Conservation (phyloP, 192 early-diverging fungal species). For the Pecoramyces ruminantium region DNA sequence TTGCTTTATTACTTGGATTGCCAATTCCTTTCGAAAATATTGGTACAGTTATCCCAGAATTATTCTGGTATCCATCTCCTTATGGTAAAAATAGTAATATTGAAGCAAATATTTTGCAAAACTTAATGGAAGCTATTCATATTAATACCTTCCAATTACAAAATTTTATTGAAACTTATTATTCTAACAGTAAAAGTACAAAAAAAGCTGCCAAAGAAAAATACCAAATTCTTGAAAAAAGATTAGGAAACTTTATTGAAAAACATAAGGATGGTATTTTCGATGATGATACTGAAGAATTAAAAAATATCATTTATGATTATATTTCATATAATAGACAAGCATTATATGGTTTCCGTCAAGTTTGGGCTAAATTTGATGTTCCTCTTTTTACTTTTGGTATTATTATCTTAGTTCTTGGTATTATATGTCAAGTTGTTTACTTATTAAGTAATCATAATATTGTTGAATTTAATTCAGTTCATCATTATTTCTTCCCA, state of each 20-base stretch:
- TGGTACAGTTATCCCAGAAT: slow-evolving; percentile 72
- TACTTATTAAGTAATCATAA: not conserved
- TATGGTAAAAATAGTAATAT: not conserved
- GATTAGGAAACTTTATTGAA: not conserved
- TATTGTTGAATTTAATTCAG: not conserved
- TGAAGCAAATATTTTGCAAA: not conserved
- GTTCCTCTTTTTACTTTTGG: not conserved
- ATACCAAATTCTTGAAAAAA: not conserved
- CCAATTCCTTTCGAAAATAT: slow-evolving; percentile 90
- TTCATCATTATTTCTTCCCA: not conserved
- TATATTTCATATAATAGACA: not conserved
- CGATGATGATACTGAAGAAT: not conserved
- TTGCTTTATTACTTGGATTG: slow-evolving; percentile 58
- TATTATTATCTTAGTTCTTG: not conserved
- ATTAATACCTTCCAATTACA: not conserved
- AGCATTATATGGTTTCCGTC: not conserved
- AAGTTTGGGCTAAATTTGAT: not conserved
- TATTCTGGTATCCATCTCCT: slow-evolving; percentile 26
- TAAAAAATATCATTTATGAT: not conserved
- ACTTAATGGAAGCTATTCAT: not conserved
- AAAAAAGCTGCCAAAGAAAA: not conserved
- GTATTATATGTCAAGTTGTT: not conserved
- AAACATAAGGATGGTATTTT: not conserved
- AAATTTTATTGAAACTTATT: not conserved
- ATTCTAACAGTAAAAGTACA: not conserved